Conservation (phyloP, 768 basidiomycete species). For the Boletus patriciae region DNA sequence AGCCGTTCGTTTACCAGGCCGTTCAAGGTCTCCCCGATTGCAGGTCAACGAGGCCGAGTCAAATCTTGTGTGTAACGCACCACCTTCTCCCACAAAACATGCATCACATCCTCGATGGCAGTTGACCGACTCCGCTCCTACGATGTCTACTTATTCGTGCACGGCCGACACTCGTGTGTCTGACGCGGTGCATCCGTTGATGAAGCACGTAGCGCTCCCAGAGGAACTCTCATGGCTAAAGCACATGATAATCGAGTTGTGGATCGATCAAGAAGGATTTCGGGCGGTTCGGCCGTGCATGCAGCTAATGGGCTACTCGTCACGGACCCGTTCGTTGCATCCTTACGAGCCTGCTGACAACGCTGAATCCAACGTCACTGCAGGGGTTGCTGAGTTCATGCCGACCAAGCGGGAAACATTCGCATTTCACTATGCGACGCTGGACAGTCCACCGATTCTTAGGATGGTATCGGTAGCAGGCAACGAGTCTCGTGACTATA, state of each 20-base stretch:
- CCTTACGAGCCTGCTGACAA: constrained; percentile 29
- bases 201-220: constrained; percentile 32
- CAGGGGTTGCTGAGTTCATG: constrained; percentile 63
- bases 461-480: constrained; percentile 65
- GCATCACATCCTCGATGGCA: constrained; percentile 14
- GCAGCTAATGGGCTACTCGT: constrained; percentile 54
- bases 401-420: constrained; percentile 59
- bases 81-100: constrained; percentile 4
- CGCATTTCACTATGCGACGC: constrained; percentile 68
- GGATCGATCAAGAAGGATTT: constrained; percentile 86
- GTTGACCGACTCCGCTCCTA: constrained; percentile 7
- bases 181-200: constrained; percentile 6
- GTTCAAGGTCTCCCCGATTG: constrained; percentile 25
- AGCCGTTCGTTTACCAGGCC: constrained; percentile 33
- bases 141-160: constrained; percentile 7
- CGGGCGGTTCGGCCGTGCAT: constrained; percentile 61
- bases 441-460: constrained; percentile 68
- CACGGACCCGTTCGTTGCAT: constrained; percentile 28
- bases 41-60: constrained; percentile 20
- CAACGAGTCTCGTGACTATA: constrained; percentile 70
- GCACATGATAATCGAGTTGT: constrained; percentile 54
- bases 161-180: constrained; percentile 2
- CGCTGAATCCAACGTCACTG: constrained; percentile 34
- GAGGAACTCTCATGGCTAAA: constrained; percentile 53
- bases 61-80: neutral